These are phyloP conservation scores for Picochlorum sp. DNA, from an alignment of 139 green algal genomes.

Conservation along the genomic window DNA sequence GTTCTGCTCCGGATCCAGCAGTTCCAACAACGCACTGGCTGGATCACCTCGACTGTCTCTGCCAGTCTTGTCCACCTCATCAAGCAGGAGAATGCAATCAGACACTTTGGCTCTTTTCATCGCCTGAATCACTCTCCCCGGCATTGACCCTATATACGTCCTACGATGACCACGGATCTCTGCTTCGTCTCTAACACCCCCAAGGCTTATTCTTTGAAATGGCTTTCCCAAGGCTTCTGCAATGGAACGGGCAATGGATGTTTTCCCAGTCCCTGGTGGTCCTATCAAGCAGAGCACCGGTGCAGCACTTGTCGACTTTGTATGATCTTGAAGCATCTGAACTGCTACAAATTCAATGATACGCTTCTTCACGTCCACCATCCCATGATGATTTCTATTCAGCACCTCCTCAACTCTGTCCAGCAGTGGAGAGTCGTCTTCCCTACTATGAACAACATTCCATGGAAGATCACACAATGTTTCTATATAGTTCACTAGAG, in stretches of 20 bases:
- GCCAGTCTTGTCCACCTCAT: slow-evolving; percentile 95
- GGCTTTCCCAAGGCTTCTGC: slow-evolving; percentile 68
- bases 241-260: slow-evolving; percentile 77
- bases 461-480: slow-evolving; percentile 89
- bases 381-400: slow-evolving; percentile 90
- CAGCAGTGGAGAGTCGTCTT: background rate
- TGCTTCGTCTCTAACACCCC: slow-evolving; percentile 86
- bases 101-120: slow-evolving; percentile 40
- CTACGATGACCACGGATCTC: slow-evolving; percentile 88
- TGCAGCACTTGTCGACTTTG: slow-evolving; percentile 42
- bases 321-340: slow-evolving; percentile 54
- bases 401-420: slow-evolving; percentile 36
- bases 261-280: slow-evolving; percentile 93
- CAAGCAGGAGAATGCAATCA: slow-evolving; percentile 93
- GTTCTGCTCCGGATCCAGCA: slow-evolving; percentile 98
- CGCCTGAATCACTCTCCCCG: slow-evolving; percentile 42
- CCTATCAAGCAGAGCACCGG: slow-evolving; percentile 95
- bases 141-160: slow-evolving; percentile 98
- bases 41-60: slow-evolving; percentile 72
- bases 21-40: slow-evolving; percentile 88
- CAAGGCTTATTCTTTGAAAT: slow-evolving; percentile 87
- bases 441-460: slow-evolving; percentile 31
- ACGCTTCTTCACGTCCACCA: slow-evolving; percentile 91
- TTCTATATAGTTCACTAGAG: slow-evolving; percentile 89
- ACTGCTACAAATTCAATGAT: slow-evolving; percentile 98